Percentiles rank a stretch among this genome's conserved stretches.
Conservation (phyloP, 116 monocot genomes). For the Phalaenopsis hybrid region DNA sequence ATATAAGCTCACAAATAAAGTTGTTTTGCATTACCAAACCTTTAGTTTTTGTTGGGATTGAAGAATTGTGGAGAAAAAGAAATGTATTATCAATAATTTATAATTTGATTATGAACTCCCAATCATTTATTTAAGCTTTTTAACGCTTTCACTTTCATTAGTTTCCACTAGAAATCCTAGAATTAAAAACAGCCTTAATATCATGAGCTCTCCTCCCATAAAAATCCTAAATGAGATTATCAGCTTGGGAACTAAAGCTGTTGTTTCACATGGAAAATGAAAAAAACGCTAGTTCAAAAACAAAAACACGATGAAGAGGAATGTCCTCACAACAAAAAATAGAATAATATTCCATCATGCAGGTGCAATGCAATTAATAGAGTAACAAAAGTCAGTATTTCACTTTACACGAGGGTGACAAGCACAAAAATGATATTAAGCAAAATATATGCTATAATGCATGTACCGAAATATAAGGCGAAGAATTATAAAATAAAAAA, state of each 20-base stretch:
- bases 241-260: neutral
- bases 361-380: neutral
- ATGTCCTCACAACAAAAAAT: neutral
- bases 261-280: neutral
- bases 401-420: no score
- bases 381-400: no score
- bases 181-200: neutral
- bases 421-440: no score
- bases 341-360: neutral
- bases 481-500: neutral
- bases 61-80: neutral
- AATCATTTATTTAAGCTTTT: neutral
- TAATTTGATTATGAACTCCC: neutral
- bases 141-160: no score
- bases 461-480: neutral
- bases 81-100: neutral
- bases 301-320: neutral
- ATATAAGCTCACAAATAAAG: neutral
- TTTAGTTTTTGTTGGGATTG: neutral
- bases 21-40: neutral
- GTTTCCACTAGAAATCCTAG: no score
- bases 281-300: neutral
- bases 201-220: neutral
- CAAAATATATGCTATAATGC: neutral
- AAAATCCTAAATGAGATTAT: neutral